A percentile compares a stretch with the other conserved stretches of the same genome.
These are phyloP conservation scores for Penicillium janthinellum DNA, from an alignment of 2,329 filamentous ascomycete genomes.

Conservation along the genomic window DNA sequence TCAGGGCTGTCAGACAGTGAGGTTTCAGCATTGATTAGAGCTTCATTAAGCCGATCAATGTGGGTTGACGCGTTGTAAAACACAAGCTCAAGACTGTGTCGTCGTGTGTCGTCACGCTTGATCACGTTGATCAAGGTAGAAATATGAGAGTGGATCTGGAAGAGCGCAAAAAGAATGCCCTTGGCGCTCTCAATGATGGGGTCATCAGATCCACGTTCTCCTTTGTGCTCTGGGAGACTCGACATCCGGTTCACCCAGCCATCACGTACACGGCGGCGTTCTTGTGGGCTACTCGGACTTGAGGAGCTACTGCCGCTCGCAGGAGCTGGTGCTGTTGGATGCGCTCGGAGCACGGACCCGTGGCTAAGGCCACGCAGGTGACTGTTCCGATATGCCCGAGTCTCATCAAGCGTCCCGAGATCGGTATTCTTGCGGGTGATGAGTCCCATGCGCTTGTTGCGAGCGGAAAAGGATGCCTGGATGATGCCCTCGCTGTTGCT, in stretches of 20 bases:
- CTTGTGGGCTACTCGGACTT: slow-evolving; percentile 48
- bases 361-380: slow-evolving; percentile 62
- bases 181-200: slow-evolving; percentile 59
- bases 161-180: slow-evolving; percentile 57
- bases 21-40: slow-evolving; percentile 53
- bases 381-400: slow-evolving; percentile 53
- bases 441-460: slow-evolving; percentile 63
- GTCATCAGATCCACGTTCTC: slow-evolving; percentile 49
- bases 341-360: slow-evolving; percentile 53
- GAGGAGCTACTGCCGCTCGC: slow-evolving; percentile 44
- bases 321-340: slow-evolving; percentile 31
- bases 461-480: slow-evolving; percentile 48
- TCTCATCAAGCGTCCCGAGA: slow-evolving; percentile 56
- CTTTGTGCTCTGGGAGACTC: slow-evolving; percentile 59
- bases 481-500: slow-evolving; percentile 65
- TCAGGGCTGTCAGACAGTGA: slow-evolving; percentile 55
- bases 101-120: slow-evolving; percentile 48
- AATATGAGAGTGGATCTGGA: slow-evolving; percentile 53
- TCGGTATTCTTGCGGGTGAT: slow-evolving; percentile 60
- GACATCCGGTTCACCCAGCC: slow-evolving; percentile 56
- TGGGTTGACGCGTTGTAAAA: slow-evolving; percentile 59
- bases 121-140: slow-evolving; percentile 51
- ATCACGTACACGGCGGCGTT: slow-evolving; percentile 44
- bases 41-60: slow-evolving; percentile 59
- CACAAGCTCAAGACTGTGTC: slow-evolving; percentile 57